Conservation (phyloP, 2,329 filamentous ascomycete species). For the Colletotrichum sp. region DNA sequence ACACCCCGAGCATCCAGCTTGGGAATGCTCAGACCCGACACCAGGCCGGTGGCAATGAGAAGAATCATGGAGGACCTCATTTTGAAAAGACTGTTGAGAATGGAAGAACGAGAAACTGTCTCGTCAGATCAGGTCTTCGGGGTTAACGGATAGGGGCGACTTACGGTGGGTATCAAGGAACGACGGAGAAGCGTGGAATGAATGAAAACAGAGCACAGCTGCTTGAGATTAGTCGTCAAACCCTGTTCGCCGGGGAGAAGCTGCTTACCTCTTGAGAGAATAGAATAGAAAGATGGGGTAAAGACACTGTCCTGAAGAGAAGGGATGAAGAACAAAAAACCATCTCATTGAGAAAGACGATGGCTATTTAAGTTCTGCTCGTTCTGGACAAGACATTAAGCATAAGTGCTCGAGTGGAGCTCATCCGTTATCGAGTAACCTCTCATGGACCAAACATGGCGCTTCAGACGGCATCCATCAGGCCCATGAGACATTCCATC, state of each 20-base stretch:
- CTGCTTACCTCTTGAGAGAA: constrained; percentile 11
- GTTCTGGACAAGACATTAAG: not conserved
- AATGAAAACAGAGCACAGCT: constrained; percentile 35
- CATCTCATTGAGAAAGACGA: not conserved
- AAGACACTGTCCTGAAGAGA: constrained; percentile 12
- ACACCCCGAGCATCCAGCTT: constrained; percentile 4
- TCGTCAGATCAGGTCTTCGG: not conserved
- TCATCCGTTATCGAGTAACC: not conserved
- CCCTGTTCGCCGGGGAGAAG: not conserved
- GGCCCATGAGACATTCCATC: constrained; percentile 7
- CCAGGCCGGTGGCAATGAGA: constrained; percentile 33
- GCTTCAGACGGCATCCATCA: constrained; percentile 11
- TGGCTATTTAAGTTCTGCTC: constrained; percentile 7
- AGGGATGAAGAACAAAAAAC: constrained; percentile 9
- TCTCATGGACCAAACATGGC: not conserved
- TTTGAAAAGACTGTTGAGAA: constrained; percentile 18
- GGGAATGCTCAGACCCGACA: constrained; percentile 31
- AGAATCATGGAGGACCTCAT: constrained; percentile 34
- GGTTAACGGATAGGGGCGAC: not conserved
- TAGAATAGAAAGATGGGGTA: constrained; percentile 10
- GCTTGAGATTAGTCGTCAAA: not conserved
- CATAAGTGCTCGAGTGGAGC: constrained; percentile 4
- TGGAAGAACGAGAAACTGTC: not conserved
- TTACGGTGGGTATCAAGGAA: constrained; percentile 19
- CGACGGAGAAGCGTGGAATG: constrained; percentile 13